A percentile compares a stretch with the other conserved stretches of the same genome.
Evolutionary conservation across 371 early-diverging fungal genomes (phyloP).

Genomic region (Mucor racemosus): DNA sequence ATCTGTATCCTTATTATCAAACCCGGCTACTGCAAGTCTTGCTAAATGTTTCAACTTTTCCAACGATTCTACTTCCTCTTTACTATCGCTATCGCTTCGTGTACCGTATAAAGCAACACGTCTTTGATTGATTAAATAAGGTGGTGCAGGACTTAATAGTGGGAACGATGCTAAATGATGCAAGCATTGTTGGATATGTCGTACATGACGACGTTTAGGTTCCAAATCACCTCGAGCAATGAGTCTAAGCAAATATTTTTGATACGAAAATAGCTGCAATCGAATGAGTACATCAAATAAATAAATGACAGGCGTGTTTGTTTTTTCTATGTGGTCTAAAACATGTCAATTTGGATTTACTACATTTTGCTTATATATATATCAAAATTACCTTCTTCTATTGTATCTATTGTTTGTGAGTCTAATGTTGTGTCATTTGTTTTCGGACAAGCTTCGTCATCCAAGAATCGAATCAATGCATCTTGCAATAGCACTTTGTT

Average conservation of each 20-base stretch:
- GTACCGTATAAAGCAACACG: constrained; percentile 52
- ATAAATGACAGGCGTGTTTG: constrained; percentile 29
- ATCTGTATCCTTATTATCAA: constrained; percentile 24
- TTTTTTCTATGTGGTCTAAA: not conserved
- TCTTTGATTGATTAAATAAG: constrained; percentile 62
- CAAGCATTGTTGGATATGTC: constrained; percentile 54
- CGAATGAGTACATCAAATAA: constrained; percentile 67
- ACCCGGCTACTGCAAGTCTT: constrained; percentile 31
- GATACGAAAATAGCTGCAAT: constrained; percentile 63
- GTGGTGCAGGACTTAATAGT: constrained; percentile 39
- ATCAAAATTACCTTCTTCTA: constrained; percentile 18
- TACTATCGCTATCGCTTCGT: constrained; percentile 26
- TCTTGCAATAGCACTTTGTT: constrained; percentile 44
- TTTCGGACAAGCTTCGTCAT: constrained; percentile 26
- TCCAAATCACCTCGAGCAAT: constrained; percentile 71
- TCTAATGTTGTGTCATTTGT: not conserved
- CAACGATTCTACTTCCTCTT: constrained; percentile 31
- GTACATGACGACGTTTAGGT: constrained; percentile 39
- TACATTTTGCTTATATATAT: no score
- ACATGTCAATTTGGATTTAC: not conserved
- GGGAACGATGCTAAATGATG: constrained; percentile 63
- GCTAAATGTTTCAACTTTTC: constrained; percentile 37
- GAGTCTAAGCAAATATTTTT: constrained; percentile 63
- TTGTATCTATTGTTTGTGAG: not conserved
- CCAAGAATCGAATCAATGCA: constrained; percentile 50